Evolutionary conservation across 257 asterid species (phyloP), one percentile per base, ranked within the genome.

Genomic region (Ocimum tenuiflorum): DNA sequence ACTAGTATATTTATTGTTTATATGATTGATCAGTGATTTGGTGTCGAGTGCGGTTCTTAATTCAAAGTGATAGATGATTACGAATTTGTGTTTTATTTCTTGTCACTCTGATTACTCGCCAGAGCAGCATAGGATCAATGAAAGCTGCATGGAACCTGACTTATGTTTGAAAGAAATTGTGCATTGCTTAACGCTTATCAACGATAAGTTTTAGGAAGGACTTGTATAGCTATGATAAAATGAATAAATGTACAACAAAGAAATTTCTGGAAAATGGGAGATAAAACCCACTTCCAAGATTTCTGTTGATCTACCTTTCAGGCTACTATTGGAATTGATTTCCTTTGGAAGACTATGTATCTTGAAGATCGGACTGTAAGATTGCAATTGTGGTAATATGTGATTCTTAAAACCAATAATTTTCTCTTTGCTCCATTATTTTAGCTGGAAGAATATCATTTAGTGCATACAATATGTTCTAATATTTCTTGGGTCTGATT

Each of bases 271-370:
- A 35, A 36, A 38, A 36, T 65, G 41, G 68, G 57, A 71, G 38
- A 46, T 8, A 23, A 62, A 71, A 52, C n/a, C 43, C 51, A 54
- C 42, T 13, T 9, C n/a, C 33, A 20, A 63, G 41, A 48, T 72
- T 55, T 65, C 41, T 20, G 57, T 63, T 65, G 39, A 11, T 78
- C 22, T 71, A 55, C 35, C 27, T 64, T 52, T 79, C 88, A 88
- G 97, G 97, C 97, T 49, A 91, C 96, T 42, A 91, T 91, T 72
- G 97, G 96, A 23, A 91, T 91, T 76, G 97, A 91, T 84, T 91
- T 91, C 73, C 80, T 88, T 27, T 86, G 96, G 0, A 91, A 91
- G 85, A 91, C 97, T 12, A 91, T 91, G 96, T 91, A 91, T 73
- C 95, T 91, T 33, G 97, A 91, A 84, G 97, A 91, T 77, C 89